Base-by-base conservation (phyloP, 2,329 filamentous ascomycete genomes). In the Fusarium longipes region DNA sequence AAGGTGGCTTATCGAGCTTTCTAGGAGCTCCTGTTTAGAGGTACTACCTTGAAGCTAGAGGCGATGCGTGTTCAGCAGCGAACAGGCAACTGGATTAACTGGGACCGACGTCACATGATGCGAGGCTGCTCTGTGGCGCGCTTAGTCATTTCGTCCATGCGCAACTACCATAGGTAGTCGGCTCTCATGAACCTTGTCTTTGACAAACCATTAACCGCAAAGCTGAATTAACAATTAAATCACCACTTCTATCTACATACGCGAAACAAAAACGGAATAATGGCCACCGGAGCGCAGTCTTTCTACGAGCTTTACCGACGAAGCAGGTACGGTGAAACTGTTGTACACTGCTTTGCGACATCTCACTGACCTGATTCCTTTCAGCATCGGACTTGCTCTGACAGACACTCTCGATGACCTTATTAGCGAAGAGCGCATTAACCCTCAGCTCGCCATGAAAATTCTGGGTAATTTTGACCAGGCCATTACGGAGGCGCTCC, bases 371-470 rank as follows among this genome's bases (percentile, higher is more conserved):
- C 55, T 65, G 25, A 39, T 50, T 57, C 51, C 48, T 42, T 66
- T 62, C 79, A 99, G 96, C 81, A 93, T 99, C 82, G 96, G 96
- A 73, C 87, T 93, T 75, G 91, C 95, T 58, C 87, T 99, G 74
- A 97, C 95, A 54, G 96, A 99, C 81, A 97, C 94, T 55, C 93
- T 99, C 75, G 96, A 99, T 82, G 93, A 97, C 76, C 86, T 99
- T 71, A 98, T 99, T 81, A 95, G 92, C 77, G 91, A 95, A 72
- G 91, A 93, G 75, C 92, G 93, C 71, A 98, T 99, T 82, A 95
- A 98, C 81, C 96, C 96, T 27, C 96, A 99, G 83, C 88, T 99
- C 42, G 96, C 96, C 49, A 98, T 99, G 93, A 97, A 97, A 86
- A 96, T 99, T 68, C 87, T 99, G 64, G 89, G 90, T 72, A 96